Base-by-base conservation (phyloP, 2,329 filamentous ascomycete genomes). In the Ophidiomyces ophidiicola region DNA sequence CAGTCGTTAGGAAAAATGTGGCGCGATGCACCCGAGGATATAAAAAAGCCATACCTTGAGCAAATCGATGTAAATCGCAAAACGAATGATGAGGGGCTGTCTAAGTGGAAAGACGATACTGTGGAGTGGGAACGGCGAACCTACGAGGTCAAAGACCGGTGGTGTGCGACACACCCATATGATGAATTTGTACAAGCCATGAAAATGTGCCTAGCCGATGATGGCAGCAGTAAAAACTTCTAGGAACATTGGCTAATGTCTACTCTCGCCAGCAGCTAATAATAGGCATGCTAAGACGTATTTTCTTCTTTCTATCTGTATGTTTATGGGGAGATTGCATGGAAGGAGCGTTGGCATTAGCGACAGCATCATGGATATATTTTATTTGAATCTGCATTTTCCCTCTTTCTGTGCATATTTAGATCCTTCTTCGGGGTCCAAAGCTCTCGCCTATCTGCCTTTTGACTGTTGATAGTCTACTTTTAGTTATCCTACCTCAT, bases 1-100 rank as follows among this genome's bases (percentile, higher is more conserved):
- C 74, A 78, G 36, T 84, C 86, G 56, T 75, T 90, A 6, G 87
- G 87, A 19, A 80, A 81, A 54, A 87, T 90, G 78, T 98, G 90
- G 90, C 83, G 81, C 50, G 80, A 82, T 35, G 77, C 82, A 0
- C 62, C 70, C 1, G 68, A 76, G 4, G 81, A 82, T 31, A 72
- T 77, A 49, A 83, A 80, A 53, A 71, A 72, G 54, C 87, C 86
- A 1, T 96, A 82, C 53, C 72, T 87, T 34, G 78, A 85, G 19
- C 71, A 79, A 55, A 82, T 82, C 3, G 70, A 78, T 39, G 70
- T 70, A 37, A 80, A 84, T 48, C 87, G 87, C 56, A 68, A 71
- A 42, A 67, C 62, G 1, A 82, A 86, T 48, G 75, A 76, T 32
- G 67, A 69, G 35, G 67, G 70, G n/a, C 68, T 74, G 6, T 72